Conservation (phyloP, 1,139 yeast genomes). For the Yamadazyma blattariae region DNA sequence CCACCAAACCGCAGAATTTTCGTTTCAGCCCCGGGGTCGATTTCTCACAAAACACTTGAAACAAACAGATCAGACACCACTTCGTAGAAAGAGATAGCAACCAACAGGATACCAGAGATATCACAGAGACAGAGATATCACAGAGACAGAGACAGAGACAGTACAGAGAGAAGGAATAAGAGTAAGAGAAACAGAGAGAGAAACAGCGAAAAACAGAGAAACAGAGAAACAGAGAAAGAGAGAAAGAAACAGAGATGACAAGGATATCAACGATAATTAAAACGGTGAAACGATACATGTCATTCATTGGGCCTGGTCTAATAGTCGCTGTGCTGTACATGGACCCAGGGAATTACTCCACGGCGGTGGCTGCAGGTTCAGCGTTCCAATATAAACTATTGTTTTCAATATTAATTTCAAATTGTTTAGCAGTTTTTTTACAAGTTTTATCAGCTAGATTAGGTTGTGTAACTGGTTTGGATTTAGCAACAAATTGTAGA, state of each 20-base stretch:
- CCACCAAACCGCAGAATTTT: too few relatives aligned
- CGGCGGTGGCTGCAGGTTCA: slow-evolving; percentile 93
- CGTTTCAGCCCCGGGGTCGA: too few relatives aligned
- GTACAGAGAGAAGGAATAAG: too few relatives aligned
- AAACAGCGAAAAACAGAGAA: too few relatives aligned
- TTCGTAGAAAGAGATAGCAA: too few relatives aligned
- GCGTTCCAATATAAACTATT: slow-evolving; percentile 79
- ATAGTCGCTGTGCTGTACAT: slow-evolving; percentile 95
- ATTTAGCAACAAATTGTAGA: slow-evolving; percentile 83
- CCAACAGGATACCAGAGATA: neutral
- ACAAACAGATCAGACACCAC: too few relatives aligned
- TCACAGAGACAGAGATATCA: neutral
- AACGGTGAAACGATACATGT: slow-evolving; percentile 47
- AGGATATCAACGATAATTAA: neutral
- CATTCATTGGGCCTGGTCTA: slow-evolving; percentile 87
- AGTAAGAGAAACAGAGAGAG: too few relatives aligned
- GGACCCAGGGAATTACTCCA: slow-evolving; percentile 97
- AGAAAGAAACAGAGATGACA: neutral
- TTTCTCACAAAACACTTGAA: too few relatives aligned
- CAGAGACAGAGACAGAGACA: too few relatives aligned
- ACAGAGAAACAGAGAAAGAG: too few relatives aligned
- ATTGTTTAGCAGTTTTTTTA: slow-evolving; percentile 80
- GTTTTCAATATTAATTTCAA: slow-evolving; percentile 77
- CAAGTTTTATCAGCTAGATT: slow-evolving; percentile 82
- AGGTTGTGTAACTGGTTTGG: slow-evolving; percentile 89